Conservation (phyloP, 179 eudicot species). For the Camellia oleifera region DNA sequence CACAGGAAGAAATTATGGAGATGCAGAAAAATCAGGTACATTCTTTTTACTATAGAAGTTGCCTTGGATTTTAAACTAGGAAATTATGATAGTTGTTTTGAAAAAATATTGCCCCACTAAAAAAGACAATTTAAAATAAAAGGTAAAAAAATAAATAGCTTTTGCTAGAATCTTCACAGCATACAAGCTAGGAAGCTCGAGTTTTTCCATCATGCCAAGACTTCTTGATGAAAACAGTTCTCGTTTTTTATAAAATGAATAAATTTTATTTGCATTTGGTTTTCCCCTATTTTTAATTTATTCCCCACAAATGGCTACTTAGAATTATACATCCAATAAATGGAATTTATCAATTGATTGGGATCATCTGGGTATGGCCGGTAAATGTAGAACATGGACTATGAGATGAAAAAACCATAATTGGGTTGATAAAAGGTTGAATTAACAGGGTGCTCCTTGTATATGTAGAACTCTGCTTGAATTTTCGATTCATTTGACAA, state of each 20-base stretch:
- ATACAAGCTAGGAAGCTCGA: no score
- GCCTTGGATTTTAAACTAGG: neutral
- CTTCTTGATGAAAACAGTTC: no score
- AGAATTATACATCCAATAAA: no score
- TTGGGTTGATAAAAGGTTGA: neutral
- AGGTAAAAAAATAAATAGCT: no score
- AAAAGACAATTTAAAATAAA: neutral
- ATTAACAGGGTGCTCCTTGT: neutral
- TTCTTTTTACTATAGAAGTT: neutral
- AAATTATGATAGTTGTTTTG: neutral
- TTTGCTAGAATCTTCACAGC: no score
- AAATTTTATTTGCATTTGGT: no score
- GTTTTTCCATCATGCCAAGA: no score
- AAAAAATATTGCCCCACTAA: neutral
- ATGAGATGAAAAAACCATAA: neutral
- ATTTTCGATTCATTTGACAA: neutral
- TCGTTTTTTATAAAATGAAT: no score
- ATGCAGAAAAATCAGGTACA: conserved; percentile 82
- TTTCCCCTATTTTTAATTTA: no score
- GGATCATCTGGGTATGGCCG: no score
- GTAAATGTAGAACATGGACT: neutral
- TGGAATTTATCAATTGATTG: no score
- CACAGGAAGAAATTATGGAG: conserved; percentile 72
- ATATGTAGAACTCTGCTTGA: neutral
- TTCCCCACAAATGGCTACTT: no score